Conservation (phyloP, 176 grass and related monocot genomes). For the Cenchrus purpureus region DNA sequence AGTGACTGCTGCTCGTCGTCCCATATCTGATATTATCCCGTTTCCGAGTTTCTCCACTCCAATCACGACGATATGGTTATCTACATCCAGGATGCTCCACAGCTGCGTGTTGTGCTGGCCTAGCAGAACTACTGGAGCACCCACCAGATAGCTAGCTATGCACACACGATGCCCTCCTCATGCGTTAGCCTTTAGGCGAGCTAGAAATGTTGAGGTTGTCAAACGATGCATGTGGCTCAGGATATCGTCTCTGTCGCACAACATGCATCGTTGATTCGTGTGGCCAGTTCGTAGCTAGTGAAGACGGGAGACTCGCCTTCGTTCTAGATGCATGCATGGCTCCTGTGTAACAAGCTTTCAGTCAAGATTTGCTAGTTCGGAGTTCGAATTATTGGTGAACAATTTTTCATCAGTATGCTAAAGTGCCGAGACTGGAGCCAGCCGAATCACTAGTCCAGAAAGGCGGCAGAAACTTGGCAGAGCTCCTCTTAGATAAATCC, state of each 20-base stretch:
- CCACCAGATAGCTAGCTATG: background rate
- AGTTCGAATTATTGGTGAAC: background rate
- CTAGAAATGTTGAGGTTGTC: background rate
- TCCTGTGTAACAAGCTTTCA: background rate
- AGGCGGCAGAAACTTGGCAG: background rate
- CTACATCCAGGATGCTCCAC: background rate
- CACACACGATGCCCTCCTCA: background rate
- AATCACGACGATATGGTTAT: background rate
- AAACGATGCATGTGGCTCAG: background rate
- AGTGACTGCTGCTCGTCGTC: background rate
- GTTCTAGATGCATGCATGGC: slow-evolving; percentile 2
- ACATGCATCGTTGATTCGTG: background rate
- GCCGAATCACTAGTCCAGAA: background rate
- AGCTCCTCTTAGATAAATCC: background rate
- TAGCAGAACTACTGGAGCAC: background rate
- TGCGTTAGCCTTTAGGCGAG: background rate
- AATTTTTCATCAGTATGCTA: background rate
- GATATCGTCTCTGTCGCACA: background rate
- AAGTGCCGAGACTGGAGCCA: background rate
- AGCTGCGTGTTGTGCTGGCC: background rate
- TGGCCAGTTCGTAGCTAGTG: background rate
- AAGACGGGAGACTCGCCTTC: background rate
- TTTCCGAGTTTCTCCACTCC: background rate
- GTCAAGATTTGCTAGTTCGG: background rate
- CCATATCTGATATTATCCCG: background rate